Evolutionary conservation across 345 rosid genomes (phyloP).

Genomic region (Salix caprea): DNA sequence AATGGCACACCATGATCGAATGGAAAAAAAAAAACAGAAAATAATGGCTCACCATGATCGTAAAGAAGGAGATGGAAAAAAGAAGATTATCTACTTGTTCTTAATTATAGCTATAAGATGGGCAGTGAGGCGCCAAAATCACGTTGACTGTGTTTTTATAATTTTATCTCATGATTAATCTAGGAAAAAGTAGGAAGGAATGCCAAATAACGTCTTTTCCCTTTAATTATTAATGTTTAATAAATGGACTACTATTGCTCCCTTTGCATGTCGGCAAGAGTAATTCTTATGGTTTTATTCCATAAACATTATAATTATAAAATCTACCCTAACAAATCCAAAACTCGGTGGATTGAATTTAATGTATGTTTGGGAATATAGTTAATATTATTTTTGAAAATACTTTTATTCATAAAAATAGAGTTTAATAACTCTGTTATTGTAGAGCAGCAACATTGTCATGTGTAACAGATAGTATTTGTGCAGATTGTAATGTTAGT

Average conservation of each 20-base stretch:
- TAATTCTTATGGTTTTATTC: background rate
- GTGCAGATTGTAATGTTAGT: too few relatives aligned
- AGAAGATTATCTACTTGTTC: background rate
- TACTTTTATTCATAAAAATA: too few relatives aligned
- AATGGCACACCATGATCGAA: background rate
- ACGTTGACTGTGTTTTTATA: background rate
- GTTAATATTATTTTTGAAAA: too few relatives aligned
- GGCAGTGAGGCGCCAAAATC: background rate
- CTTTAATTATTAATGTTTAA: background rate
- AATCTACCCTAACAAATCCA: too few relatives aligned
- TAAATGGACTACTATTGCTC: background rate
- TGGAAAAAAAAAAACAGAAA: background rate
- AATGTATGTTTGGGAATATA: too few relatives aligned
- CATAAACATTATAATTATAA: too few relatives aligned
- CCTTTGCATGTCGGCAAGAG: background rate
- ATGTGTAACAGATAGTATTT: too few relatives aligned
- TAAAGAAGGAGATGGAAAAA: background rate
- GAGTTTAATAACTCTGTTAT: too few relatives aligned
- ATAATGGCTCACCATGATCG: background rate
- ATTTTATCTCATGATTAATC: background rate
- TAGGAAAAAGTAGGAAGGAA: background rate
- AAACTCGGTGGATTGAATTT: too few relatives aligned
- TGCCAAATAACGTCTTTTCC: background rate
- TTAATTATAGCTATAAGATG: background rate
- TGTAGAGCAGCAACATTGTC: too few relatives aligned